Conservation (phyloP, 2,329 filamentous ascomycete genomes). For the Fusarium newnesense region DNA sequence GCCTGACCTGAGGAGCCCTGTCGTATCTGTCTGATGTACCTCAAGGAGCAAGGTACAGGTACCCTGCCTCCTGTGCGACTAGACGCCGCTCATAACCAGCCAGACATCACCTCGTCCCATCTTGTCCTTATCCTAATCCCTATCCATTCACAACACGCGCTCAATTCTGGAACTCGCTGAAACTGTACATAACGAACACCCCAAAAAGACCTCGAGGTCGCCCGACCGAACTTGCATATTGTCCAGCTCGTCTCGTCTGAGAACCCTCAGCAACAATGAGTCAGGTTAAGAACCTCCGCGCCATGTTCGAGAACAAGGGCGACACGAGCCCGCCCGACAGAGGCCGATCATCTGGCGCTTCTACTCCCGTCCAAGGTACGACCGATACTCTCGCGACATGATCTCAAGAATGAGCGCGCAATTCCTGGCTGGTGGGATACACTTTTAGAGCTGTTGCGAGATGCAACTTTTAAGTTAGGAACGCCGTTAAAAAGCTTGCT, state of each 20-base stretch:
- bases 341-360: slow-evolving; percentile 72
- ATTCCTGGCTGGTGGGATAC: slow-evolving; percentile 17
- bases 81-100: slow-evolving; percentile 37
- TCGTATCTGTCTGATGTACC: slow-evolving; percentile 30
- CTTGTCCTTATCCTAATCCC: slow-evolving; percentile 13
- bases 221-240: slow-evolving; percentile 33
- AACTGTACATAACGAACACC: slow-evolving; percentile 12
- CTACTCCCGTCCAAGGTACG: slow-evolving; percentile 48
- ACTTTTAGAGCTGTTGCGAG: slow-evolving; percentile 15
- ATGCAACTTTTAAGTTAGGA: slow-evolving; percentile 14
- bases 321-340: slow-evolving; percentile 73
- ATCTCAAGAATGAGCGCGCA: slow-evolving; percentile 11
- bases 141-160: slow-evolving; percentile 23
- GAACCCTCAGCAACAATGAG: slow-evolving; percentile 62
- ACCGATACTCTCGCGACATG: slow-evolving; percentile 16
- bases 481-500: slow-evolving; percentile 22
- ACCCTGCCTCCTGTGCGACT: slow-evolving; percentile 29
- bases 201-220: slow-evolving; percentile 36
- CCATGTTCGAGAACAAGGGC: slow-evolving; percentile 82
- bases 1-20: slow-evolving; percentile 15
- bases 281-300: slow-evolving; percentile 78
- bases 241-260: slow-evolving; percentile 33
- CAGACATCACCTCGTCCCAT: slow-evolving; percentile 34
- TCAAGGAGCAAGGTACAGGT: slow-evolving; percentile 23
- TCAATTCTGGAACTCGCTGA: slow-evolving; percentile 13